These are phyloP conservation scores for Aurantiochytrium sp. DNA, from an alignment of 108 stramenopile genomes.

Conservation along the genomic window DNA sequence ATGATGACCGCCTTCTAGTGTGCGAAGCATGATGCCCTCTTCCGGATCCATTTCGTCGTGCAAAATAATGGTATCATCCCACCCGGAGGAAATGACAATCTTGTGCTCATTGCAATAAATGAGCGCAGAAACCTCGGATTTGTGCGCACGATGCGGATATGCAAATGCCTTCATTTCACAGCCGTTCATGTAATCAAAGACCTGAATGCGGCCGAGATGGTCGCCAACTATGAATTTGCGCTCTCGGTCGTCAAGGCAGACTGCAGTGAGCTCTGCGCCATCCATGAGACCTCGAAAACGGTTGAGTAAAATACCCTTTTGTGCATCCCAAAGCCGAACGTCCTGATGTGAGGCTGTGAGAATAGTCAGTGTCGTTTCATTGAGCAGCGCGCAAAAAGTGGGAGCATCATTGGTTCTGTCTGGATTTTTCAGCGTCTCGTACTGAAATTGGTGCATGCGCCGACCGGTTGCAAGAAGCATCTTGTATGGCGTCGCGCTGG, in stretches of 20 bases:
- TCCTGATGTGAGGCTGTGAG: neutral
- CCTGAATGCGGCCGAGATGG: conserved; percentile 22
- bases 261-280: conserved; percentile 29
- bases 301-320: neutral
- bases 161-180: conserved; percentile 25
- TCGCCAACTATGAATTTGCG: conserved; percentile 43
- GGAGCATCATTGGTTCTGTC: conserved; percentile 21
- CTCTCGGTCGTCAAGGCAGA: conserved; percentile 36
- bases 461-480: conserved; percentile 27
- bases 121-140: conserved; percentile 24
- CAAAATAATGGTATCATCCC: conserved; percentile 28
- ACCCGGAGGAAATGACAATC: conserved; percentile 29
- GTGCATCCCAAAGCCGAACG: conserved; percentile 24
- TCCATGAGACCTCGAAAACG: conserved; percentile 22
- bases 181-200: conserved; percentile 29
- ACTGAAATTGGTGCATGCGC: conserved; percentile 25
- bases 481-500: neutral
- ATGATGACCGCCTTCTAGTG: conserved; percentile 23
- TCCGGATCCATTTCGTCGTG: conserved; percentile 32
- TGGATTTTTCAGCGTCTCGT: conserved; percentile 9
- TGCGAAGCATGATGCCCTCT: conserved; percentile 24
- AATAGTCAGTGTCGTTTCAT: conserved; percentile 15
- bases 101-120: conserved; percentile 30
- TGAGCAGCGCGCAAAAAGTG: conserved; percentile 1
- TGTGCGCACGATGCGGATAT: conserved; percentile 23